phyloP scores from a whole-genome alignment of 345 rosid species.

The Arabidopsis suecica region DNA sequence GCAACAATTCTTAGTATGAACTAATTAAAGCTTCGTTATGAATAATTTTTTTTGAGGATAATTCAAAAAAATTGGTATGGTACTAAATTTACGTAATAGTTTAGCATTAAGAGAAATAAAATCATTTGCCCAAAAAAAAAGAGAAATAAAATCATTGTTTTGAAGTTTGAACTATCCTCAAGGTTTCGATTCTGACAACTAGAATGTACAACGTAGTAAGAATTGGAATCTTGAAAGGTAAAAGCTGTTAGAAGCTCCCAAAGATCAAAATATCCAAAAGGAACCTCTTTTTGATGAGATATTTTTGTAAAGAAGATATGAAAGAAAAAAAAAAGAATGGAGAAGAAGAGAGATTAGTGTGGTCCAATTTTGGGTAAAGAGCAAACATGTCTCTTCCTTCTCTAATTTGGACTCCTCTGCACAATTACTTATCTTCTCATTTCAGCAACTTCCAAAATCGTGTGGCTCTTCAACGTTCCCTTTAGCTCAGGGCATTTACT shows the following conservation, averaged over 20 bases:
- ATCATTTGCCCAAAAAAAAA: too few relatives aligned
- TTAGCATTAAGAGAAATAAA: too few relatives aligned
- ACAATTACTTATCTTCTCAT: conserved; percentile 41
- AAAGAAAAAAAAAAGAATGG: conserved; percentile 6
- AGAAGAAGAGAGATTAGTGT: conserved; percentile 31
- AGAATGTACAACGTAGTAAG: conserved; percentile 20
- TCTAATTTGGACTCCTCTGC: conserved; percentile 41
- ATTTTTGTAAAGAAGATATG: conserved; percentile 31
- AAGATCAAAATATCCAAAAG: neutral
- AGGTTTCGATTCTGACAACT: neutral
- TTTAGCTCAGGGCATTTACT: conserved; percentile 23
- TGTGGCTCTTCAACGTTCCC: conserved; percentile 43
- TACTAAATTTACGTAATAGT: too few relatives aligned
- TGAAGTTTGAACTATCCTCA: neutral
- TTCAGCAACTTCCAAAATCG: conserved; percentile 19
- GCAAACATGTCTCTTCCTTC: conserved; percentile 41
- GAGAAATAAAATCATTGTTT: neutral
- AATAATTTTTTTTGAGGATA: too few relatives aligned
- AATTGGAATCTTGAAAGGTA: conserved; percentile 5
- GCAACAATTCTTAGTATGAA: too few relatives aligned
- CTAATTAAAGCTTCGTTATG: too few relatives aligned
- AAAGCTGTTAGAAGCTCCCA: conserved; percentile 9
- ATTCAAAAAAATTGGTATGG: too few relatives aligned
- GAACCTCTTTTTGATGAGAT: conserved; percentile 3
- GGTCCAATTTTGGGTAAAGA: conserved; percentile 44